These are phyloP conservation scores for Cutaneotrichosporon daszewskae DNA, from an alignment of 1,284 basidiomycete species.

Conservation along the genomic window DNA sequence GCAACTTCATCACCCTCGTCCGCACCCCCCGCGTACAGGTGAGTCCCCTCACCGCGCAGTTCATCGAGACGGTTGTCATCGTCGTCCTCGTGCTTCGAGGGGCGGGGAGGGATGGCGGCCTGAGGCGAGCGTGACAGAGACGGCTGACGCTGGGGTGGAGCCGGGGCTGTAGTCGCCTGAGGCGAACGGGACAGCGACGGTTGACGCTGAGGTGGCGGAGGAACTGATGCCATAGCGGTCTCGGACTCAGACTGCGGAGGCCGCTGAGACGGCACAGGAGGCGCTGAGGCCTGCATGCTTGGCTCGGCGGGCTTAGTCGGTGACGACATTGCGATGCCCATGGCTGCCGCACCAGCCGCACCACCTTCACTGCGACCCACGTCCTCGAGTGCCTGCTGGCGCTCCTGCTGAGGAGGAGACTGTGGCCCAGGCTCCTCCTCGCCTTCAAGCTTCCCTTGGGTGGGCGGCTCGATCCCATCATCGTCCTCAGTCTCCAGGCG, in stretches of 20 bases:
- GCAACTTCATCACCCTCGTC: too few species aligned
- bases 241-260: too few species aligned
- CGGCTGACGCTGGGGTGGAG: too few species aligned
- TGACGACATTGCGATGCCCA: slow-evolving; percentile 3
- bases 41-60: too few species aligned
- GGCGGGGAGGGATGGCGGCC: too few species aligned
- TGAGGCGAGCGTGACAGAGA: too few species aligned
- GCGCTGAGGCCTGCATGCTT: too few species aligned
- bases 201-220: not conserved
- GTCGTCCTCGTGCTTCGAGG: too few species aligned
- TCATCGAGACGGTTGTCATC: too few species aligned
- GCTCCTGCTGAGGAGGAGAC: not conserved
- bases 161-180: too few species aligned
- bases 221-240: not conserved
- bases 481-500: slow-evolving; percentile 15
- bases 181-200: not conserved
- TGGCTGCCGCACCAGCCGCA: slow-evolving; percentile 20
- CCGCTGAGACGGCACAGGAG: too few species aligned
- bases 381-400: not conserved
- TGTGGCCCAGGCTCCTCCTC: slow-evolving; percentile 7
- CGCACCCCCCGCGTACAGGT: too few species aligned
- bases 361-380: slow-evolving; percentile 13
- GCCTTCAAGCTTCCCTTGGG: slow-evolving; percentile 24
- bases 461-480: slow-evolving; percentile 31
- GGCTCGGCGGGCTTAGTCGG: not conserved